phyloP scores from a whole-genome alignment of 305 asterid genomes.

The Fraxinus baroniana region DNA sequence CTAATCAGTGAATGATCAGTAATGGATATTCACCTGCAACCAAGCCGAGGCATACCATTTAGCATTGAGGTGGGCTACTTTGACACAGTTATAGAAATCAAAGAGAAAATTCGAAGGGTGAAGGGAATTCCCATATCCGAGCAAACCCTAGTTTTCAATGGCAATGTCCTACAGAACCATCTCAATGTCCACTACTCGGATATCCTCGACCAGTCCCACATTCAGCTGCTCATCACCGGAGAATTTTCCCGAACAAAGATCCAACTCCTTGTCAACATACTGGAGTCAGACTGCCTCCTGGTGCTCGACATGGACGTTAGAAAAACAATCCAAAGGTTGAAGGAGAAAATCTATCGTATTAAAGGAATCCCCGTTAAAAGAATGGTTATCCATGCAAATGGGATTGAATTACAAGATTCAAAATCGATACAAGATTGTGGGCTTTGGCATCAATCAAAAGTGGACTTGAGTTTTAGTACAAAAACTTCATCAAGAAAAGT shows the following conservation, averaged over 20 bases:
- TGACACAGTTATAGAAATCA: slow-evolving; percentile 61
- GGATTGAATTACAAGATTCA: too few relatives aligned
- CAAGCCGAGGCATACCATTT: slow-evolving; percentile 43
- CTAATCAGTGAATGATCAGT: background rate
- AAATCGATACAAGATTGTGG: slow-evolving; percentile 23
- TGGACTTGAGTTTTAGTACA: slow-evolving; percentile 30
- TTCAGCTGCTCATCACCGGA: slow-evolving; percentile 34
- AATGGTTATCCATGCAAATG: too few relatives aligned
- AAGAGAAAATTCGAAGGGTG: slow-evolving; percentile 47
- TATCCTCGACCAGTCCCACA: slow-evolving; percentile 53
- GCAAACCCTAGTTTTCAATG: slow-evolving; percentile 36
- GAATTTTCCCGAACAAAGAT: background rate
- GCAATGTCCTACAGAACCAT: background rate
- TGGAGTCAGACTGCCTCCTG: slow-evolving; percentile 22
- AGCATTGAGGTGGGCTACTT: slow-evolving; percentile 62
- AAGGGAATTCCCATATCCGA: slow-evolving; percentile 49
- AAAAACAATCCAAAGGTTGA: slow-evolving; percentile 37
- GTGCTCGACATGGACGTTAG: slow-evolving; percentile 1
- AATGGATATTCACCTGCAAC: slow-evolving; percentile 49
- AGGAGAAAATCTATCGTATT: slow-evolving; percentile 38
- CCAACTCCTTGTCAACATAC: slow-evolving; percentile 31
- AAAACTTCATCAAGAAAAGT: slow-evolving; percentile 19
- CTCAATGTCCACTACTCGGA: slow-evolving; percentile 49
- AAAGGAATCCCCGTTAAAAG: too few relatives aligned
- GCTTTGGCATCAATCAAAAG: slow-evolving; percentile 35